These are phyloP conservation scores for Otatea glauca DNA, from an alignment of 176 grass and related monocot species.

Conservation along the genomic window DNA sequence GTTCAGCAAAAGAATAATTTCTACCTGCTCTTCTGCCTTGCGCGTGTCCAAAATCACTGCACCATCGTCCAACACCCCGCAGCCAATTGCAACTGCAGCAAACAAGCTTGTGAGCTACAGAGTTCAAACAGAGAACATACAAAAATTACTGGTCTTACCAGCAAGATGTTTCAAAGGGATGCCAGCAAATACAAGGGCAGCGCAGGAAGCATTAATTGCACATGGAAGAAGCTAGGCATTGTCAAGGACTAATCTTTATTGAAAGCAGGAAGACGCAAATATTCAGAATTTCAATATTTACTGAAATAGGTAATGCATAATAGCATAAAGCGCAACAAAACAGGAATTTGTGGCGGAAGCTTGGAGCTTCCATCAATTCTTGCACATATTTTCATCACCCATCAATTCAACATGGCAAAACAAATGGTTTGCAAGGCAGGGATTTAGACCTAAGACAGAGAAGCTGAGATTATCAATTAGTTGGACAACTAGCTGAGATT, in stretches of 20 bases:
- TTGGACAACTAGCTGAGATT: neutral
- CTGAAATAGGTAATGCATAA: neutral
- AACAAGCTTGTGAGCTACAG: constrained; percentile 40
- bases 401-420: neutral
- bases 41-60: constrained; percentile 75
- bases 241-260: constrained; percentile 54
- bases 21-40: constrained; percentile 84
- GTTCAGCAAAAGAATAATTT: neutral
- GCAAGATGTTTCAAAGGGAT: constrained; percentile 88
- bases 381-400: neutral
- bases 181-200: constrained; percentile 80
- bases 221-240: constrained; percentile 82
- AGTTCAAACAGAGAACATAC: neutral
- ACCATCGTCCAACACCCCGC: constrained; percentile 68
- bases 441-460: neutral
- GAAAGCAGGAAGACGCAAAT: neutral
- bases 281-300: neutral
- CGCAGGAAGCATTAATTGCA: constrained; percentile 88
- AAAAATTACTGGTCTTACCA: constrained; percentile 54
- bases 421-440: neutral
- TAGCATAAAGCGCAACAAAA: neutral
- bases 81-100: constrained; percentile 79
- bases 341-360: neutral
- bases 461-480: neutral
- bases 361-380: neutral